Evolutionary conservation across 1,284 basidiomycete species (phyloP), one percentile per base, ranked within the genome.

Genomic region (Leccinum angustisporum): DNA sequence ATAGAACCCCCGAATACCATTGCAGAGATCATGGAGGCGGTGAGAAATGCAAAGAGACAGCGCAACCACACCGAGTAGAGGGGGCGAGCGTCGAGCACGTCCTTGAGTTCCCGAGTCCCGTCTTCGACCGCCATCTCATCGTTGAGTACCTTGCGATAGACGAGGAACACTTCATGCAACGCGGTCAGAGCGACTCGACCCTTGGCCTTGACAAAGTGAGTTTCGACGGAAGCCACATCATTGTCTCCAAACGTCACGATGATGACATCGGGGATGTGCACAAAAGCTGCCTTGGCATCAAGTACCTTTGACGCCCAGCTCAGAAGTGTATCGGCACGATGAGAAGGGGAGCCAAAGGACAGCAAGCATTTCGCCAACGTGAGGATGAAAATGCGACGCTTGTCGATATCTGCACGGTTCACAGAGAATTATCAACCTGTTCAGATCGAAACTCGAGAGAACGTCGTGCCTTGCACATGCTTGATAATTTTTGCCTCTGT

Each of bases 321-420:
- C 11, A 96, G 81, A 72, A 94, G 93, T 1, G 88, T 86, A 75
- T 94, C 91, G 67, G 94, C 88, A 34, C 93, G 83, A 75, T 95
- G 94, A 30, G 92, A 93, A 4, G 93, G 94, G 21, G 93, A 90
- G 21, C 94, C 93, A 71, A 91, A 93, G 4, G 83, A 80, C 68
- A 96, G 82, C 48, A 96, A 80, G 10, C 90, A 90, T 74, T 90
- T 92, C 27, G 91, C 90, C 31, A 95, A 82, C 68, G 87, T 88
- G 62, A 94, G 78, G 30, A 95, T 83, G 75, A 95, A 95, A 63
- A 87, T 85, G 70, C 89, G 86, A 57, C 90, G 83, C 61, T 86
- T 78, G 40, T 81, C 76, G 51, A 89, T 82, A 48, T 87, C 91
- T 91, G 66, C 10, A 59, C 6, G 46, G 46, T 48, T 57, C 52